Conservation (phyloP, 768 basidiomycete genomes). For the Boletus sp. region DNA sequence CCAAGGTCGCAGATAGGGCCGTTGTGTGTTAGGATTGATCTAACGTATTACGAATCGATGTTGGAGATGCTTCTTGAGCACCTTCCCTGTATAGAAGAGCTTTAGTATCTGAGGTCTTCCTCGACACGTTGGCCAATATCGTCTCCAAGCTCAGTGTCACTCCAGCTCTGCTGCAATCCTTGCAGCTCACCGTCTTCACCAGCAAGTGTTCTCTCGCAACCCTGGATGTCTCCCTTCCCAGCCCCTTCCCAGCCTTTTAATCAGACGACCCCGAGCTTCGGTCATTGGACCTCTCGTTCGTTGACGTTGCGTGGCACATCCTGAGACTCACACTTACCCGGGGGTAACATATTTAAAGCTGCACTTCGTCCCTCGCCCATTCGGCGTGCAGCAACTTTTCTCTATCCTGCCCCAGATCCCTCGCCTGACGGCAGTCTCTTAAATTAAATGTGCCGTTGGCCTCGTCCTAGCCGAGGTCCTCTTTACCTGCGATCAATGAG, state of each 20-base stretch:
- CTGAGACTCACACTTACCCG: not conserved
- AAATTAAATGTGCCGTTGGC: not conserved
- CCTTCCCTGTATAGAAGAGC: not conserved
- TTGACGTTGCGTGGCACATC: not conserved
- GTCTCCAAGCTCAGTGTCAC: no score
- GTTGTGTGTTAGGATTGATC: constrained; percentile 1
- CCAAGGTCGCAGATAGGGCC: not conserved
- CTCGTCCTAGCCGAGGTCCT: no score
- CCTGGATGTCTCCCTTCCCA: not conserved
- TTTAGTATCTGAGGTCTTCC: constrained; percentile 1
- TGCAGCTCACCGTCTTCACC: not conserved
- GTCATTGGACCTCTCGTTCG: not conserved
- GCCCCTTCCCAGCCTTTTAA: not conserved
- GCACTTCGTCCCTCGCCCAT: not conserved
- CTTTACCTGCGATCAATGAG: no score
- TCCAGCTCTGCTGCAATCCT: no score
- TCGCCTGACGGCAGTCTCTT: not conserved
- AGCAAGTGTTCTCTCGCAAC: not conserved
- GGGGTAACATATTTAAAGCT: not conserved
- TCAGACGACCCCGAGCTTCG: not conserved
- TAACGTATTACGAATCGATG: not conserved
- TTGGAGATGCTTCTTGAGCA: constrained; percentile 1
- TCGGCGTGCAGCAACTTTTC: not conserved
- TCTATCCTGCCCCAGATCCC: not conserved
- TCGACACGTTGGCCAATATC: no score